These are phyloP conservation scores for Lecanicillium sp. DNA, from an alignment of 2,329 filamentous ascomycete species.

Conservation along the genomic window DNA sequence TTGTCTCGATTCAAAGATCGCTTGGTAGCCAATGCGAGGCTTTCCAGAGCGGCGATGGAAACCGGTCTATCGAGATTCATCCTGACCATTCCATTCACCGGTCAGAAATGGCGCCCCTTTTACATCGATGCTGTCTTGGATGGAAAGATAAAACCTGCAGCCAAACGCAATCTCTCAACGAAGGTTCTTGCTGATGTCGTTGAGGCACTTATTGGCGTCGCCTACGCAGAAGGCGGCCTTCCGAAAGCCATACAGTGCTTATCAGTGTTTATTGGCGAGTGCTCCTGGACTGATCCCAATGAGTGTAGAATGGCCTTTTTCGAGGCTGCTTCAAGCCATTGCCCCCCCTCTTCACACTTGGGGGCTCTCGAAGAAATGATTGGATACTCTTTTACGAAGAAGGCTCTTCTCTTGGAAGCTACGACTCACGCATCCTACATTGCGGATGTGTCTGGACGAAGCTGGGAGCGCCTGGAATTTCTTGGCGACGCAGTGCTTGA, in stretches of 20 bases:
- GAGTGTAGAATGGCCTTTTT: constrained; percentile 39
- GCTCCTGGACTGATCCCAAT: constrained; percentile 45
- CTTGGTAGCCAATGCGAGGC: constrained; percentile 68
- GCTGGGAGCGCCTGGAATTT: constrained; percentile 75
- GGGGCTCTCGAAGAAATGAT: constrained; percentile 57
- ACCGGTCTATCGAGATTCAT: constrained; percentile 68
- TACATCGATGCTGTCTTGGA: constrained; percentile 41
- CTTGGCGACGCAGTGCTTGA: constrained; percentile 84
- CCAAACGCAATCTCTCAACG: constrained; percentile 48
- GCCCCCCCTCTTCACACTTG: constrained; percentile 35
- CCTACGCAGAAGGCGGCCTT: constrained; percentile 63
- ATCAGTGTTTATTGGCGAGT: constrained; percentile 56
- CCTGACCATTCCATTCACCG: constrained; percentile 60
- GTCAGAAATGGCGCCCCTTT: constrained; percentile 64
- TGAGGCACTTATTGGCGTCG: constrained; percentile 75
- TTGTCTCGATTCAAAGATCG: constrained; percentile 62
- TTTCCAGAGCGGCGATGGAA: constrained; percentile 58
- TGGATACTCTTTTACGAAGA: constrained; percentile 65
- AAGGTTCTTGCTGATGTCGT: constrained; percentile 85
- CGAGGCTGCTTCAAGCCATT: constrained; percentile 29
- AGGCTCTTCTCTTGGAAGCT: constrained; percentile 66
- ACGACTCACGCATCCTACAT: constrained; percentile 67
- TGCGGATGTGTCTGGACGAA: constrained; percentile 32
- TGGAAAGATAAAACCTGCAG: constrained; percentile 10
- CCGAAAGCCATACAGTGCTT: constrained; percentile 58